Evolutionary conservation across 345 rosid genomes (phyloP).

Genomic region (Carallia pectinifolia): DNA sequence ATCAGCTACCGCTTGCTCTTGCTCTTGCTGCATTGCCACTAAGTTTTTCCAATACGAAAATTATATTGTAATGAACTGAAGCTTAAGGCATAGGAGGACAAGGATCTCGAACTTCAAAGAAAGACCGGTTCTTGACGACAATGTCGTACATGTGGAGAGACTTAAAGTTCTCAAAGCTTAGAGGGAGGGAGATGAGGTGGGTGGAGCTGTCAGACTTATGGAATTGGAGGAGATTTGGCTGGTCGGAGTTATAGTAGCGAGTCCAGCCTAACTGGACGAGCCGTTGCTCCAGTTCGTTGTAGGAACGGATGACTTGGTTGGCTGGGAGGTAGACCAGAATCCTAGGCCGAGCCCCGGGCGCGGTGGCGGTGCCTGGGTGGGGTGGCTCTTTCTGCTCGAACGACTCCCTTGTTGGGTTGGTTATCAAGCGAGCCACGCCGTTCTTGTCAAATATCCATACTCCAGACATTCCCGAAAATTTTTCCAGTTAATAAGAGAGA

Average conservation of each 20-base stretch:
- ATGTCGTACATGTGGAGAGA: slow-evolving; percentile 60
- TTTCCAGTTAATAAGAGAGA: background rate
- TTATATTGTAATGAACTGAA: no score
- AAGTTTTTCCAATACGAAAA: no score
- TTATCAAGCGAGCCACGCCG: slow-evolving; percentile 51
- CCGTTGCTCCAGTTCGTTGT: slow-evolving; percentile 48
- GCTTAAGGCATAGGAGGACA: no score
- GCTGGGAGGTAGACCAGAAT: slow-evolving; percentile 60
- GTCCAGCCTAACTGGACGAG: slow-evolving; percentile 62
- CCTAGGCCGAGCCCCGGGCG: slow-evolving; percentile 68
- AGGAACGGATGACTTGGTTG: slow-evolving; percentile 53
- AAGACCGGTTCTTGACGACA: slow-evolving; percentile 60
- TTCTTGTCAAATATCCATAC: slow-evolving; percentile 68
- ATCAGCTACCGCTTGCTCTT: no score
- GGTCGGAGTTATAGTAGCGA: slow-evolving; percentile 40
- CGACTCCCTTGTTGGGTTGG: slow-evolving; percentile 59
- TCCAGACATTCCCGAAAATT: slow-evolving; percentile 43
- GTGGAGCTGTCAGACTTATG: slow-evolving; percentile 47
- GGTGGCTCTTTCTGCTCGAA: slow-evolving; percentile 52
- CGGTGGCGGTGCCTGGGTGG: slow-evolving; percentile 51
- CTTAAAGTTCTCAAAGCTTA: slow-evolving; percentile 36
- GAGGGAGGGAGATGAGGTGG: slow-evolving; percentile 58
- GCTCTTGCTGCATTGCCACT: no score
- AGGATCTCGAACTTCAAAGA: slow-evolving; percentile 56
- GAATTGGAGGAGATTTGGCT: slow-evolving; percentile 54